Evolutionary conservation across 768 basidiomycete species (phyloP), one percentile per base, ranked within the genome.

Genomic region (Mycena vulgaris): DNA sequence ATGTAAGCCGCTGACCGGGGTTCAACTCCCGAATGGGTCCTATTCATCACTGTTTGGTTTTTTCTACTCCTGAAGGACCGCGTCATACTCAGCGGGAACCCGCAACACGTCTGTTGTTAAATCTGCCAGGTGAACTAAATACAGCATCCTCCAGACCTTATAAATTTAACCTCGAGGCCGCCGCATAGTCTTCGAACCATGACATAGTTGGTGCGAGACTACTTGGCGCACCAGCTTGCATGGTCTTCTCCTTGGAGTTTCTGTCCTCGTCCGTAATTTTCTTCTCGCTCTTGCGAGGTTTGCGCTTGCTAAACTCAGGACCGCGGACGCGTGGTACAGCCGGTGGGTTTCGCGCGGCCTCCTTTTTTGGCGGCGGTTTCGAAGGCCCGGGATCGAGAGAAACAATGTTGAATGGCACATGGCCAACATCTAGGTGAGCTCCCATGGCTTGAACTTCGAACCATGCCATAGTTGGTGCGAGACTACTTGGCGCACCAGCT

Each of bases 221-320:
- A n/a, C 74, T 78, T 53, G 63, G 14, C 53, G 78, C 78, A 78
- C 82, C 81, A 69, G 78, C 67, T 69, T 76, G 79, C 73, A 76
- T 78, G 75, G 68, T 75, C 70, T 76, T 78, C 47, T 78, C 75
- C 71, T 83, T 86, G 69, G 75, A 81, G 80, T 84, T 86, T 83
- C 83, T 88, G 70, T 86, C 86, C 37, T 80, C 82, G 61, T 86
- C 85, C 60, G 78, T 78, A 37, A 75, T 63, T 56, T 82, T 83
- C 73, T 86, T 88, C 66, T 87, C 87, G 68, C 72, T 85, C 78
- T 89, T 90, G 69, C 88, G 86, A 45, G 88, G 80, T 72, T 87
- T 89, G 59, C 85, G 76, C 78, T 89, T n/a, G n/a, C n/a, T n/a
- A 17, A 40, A 73, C 72, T 73, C 70, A 35, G 72, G 72, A 9